Evolutionary conservation across 306 rosid genomes (phyloP), one percentile per base, ranked within the genome.

Genomic region (Lotus japonicus): DNA sequence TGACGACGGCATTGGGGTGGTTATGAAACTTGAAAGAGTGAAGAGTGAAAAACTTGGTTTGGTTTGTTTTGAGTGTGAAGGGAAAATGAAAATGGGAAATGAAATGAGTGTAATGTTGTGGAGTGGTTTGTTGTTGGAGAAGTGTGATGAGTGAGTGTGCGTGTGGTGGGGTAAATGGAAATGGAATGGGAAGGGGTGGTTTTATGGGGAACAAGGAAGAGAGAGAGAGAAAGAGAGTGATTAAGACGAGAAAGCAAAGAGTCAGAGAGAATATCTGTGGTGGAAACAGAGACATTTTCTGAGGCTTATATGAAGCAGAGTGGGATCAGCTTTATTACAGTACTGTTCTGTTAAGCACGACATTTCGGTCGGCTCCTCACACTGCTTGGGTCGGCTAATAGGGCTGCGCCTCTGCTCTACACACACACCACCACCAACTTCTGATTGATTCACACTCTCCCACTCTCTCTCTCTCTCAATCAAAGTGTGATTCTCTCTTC

Each of bases 301-400:
- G 91, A 84, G 89, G 81, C 66, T 67, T 86, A 85, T 80, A 74
- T 79, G 90, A 85, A 76, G 19, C 86, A 84, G 85, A 81, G 50
- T 4, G 84, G 76, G 53, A 70, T 39, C 87, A 88, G 88, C 90
- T 84, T 92, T 88, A 71, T 26, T 87, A 79, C 36, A 31, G 36
- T 31, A 0, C 81, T 71, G 88, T 72, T 80, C 77, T 73, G 96
- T 81, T 82, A 75, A 80, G 92, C 90, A 85, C 80, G 90, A 89
- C 90, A 89, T 71, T 67, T 79, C 85, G 82, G 89, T 77, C 80
- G 89, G 81, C 84, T 72, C 76, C 71, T 45, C 75, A 51, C 71
- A 48, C 62, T 46, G 42, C 53, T 59, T 79, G 75, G 79, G 80
- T 80, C 77, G 82, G 78, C 87, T 76, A 36, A 66, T 73, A 73